phyloP scores from a whole-genome alignment of 345 rosid species.

The Bruguiera parviflora region DNA sequence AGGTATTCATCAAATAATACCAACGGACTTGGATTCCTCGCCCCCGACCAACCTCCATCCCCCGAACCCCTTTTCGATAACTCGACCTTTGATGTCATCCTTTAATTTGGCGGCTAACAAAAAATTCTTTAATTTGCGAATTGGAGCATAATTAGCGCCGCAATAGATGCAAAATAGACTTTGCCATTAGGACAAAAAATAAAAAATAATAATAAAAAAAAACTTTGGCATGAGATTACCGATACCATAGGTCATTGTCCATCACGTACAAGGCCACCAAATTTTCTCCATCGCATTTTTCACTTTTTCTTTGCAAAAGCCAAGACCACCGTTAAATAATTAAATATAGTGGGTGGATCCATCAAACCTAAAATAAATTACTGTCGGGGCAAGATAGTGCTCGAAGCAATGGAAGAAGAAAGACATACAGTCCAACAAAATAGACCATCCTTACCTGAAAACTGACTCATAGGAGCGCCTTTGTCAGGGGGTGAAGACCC shows the following conservation, averaged over 20 bases:
- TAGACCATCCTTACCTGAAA: slow-evolving; percentile 21
- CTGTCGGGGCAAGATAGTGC: neutral
- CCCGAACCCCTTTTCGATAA: too few relatives aligned
- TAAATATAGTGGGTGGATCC: neutral
- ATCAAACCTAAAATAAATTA: neutral
- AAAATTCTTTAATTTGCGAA: too few relatives aligned
- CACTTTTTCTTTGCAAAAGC: neutral
- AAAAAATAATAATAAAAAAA: too few relatives aligned
- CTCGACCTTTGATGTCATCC: too few relatives aligned
- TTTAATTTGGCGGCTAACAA: too few relatives aligned
- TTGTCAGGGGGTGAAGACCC: slow-evolving; percentile 31
- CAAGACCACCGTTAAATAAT: neutral
- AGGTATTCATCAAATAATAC: neutral
- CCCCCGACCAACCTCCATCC: too few relatives aligned
- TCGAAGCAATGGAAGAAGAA: neutral
- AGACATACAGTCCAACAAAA: neutral
- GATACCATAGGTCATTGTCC: neutral
- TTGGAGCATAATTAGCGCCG: neutral
- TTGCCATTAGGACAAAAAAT: neutral
- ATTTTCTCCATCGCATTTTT: neutral
- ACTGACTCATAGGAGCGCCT: slow-evolving; percentile 20
- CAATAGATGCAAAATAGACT: slow-evolving; percentile 1
- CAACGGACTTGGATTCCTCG: neutral
- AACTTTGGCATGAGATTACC: neutral
- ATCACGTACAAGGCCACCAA: neutral